Evolutionary conservation across 345 rosid species (phyloP), one percentile per base, ranked within the genome.

Genomic region (Salix udensis): DNA sequence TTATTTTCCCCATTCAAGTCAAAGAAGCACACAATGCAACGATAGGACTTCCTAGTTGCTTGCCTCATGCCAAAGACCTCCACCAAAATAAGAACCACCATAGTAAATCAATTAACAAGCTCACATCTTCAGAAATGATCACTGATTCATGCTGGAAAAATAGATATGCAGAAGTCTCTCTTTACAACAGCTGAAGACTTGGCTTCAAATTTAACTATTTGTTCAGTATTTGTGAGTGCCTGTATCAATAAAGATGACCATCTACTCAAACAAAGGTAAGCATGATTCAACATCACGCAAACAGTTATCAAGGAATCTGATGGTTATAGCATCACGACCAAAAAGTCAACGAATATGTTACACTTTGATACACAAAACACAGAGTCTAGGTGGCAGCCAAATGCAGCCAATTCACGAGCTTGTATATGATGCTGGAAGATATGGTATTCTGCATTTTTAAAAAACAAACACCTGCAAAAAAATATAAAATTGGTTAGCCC

Each of bases 391-490:
- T 14, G 26, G 12, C 39, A 37, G 15, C 40, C 71, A 77, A 30
- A 61, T 39, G 65, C 50, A 61, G 77, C 66, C 40, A 28, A 31
- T 48, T 50, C 44, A 66, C 19, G 65, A 18, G 9, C 60, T 64
- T 65, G 39, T 39, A 72, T 44, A 42, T 65, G 58, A 48, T 68
- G 36, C 65, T 55, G 26, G 50, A 31, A 34, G 19, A 48, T 12
- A 64, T 65, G n/a, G 30, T 42, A 42, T 10, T 26, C 53, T 26
- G 31, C 76, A 66, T 74, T 16, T 10, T 15, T 58, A 21, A 31
- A 24, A 44, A 28, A 37, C 31, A 30, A 30, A 23, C 31, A 80
- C 81, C 83, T 80, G 81, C 66, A 77, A 77, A 74, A 6, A 26
- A 53, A 42, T 42, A 6, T 21, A 14, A n/a, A 69, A 31, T 11